These are phyloP conservation scores for Phalaenopsis aphrodite DNA, from an alignment of 106 monocot species.

Conservation along the genomic window DNA sequence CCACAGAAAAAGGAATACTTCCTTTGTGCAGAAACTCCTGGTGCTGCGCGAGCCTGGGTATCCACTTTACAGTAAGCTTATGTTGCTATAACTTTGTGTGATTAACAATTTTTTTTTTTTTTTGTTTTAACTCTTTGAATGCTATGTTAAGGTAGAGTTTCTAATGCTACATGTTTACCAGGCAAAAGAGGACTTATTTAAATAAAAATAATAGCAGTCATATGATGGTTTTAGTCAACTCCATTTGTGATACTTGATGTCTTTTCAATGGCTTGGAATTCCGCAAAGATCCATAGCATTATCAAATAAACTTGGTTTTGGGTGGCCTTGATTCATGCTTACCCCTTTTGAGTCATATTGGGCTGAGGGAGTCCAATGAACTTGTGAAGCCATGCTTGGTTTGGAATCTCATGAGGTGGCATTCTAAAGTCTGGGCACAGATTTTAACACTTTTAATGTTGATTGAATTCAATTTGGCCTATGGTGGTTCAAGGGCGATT, in stretches of 20 bases:
- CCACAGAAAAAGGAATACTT: conserved; percentile 94
- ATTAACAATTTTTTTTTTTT: not conserved
- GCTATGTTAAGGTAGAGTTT: not conserved
- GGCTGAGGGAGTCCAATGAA: no score
- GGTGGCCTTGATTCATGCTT: no score
- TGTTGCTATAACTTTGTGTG: conserved; percentile 7
- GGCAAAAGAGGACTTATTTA: not conserved
- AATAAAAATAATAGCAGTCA: not conserved
- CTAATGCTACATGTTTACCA: not conserved
- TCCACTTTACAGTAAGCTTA: conserved; percentile 90
- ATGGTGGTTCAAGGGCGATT: no score
- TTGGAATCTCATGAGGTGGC: no score
- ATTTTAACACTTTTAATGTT: no score
- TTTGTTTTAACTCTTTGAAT: not conserved
- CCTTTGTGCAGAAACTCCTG: conserved; percentile 96
- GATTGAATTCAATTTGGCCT: no score
- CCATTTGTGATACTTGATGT: not conserved
- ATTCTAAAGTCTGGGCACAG: no score
- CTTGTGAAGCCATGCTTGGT: no score
- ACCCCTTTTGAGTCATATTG: no score
- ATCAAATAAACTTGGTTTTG: not conserved
- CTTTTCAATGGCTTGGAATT: not conserved
- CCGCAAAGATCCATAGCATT: not conserved
- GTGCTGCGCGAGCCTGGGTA: conserved; percentile 98
- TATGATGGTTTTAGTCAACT: not conserved